phyloP scores from a whole-genome alignment of 1,284 basidiomycete species.

The Vanrija humicola region DNA sequence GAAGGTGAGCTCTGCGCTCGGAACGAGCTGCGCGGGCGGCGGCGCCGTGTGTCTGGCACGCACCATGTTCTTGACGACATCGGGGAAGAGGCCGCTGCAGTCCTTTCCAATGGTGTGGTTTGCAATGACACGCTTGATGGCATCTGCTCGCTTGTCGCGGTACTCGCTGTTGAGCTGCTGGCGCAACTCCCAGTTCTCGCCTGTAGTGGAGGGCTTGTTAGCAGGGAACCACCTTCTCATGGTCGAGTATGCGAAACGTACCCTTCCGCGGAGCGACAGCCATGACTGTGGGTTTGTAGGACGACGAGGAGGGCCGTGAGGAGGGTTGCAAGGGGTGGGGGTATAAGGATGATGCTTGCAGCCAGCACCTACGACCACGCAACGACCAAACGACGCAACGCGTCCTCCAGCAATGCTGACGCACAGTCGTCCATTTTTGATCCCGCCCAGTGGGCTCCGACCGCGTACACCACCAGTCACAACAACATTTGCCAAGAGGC shows the following conservation, averaged over 20 bases:
- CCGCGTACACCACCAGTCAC: too few species aligned
- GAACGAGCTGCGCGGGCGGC: too few species aligned
- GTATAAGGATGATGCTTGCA: background rate
- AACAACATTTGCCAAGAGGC: too few species aligned
- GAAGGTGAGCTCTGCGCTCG: background rate
- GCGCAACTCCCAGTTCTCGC: slow-evolving; percentile 92
- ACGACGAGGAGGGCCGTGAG: background rate
- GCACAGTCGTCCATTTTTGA: too few species aligned
- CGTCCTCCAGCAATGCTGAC: too few species aligned
- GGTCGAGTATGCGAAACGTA: slow-evolving; percentile 1
- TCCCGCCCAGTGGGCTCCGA: too few species aligned
- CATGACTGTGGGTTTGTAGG: slow-evolving; percentile 15
- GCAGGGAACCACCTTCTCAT: background rate
- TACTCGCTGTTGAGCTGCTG: slow-evolving; percentile 96
- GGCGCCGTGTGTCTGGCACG: slow-evolving; percentile 6
- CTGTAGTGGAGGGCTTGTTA: slow-evolving; percentile 28
- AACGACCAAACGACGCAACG: too few species aligned
- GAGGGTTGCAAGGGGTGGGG: background rate
- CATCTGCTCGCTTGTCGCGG: slow-evolving; percentile 92
- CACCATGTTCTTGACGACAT: slow-evolving; percentile 96
- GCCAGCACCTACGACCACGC: too few species aligned
- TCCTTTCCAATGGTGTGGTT: slow-evolving; percentile 97
- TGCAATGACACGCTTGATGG: slow-evolving; percentile 93
- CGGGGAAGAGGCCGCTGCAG: slow-evolving; percentile 92
- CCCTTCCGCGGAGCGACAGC: slow-evolving; percentile 33